Conservation (phyloP, 202 grass and related monocot species). For the Schoenoplectus triqueter region DNA sequence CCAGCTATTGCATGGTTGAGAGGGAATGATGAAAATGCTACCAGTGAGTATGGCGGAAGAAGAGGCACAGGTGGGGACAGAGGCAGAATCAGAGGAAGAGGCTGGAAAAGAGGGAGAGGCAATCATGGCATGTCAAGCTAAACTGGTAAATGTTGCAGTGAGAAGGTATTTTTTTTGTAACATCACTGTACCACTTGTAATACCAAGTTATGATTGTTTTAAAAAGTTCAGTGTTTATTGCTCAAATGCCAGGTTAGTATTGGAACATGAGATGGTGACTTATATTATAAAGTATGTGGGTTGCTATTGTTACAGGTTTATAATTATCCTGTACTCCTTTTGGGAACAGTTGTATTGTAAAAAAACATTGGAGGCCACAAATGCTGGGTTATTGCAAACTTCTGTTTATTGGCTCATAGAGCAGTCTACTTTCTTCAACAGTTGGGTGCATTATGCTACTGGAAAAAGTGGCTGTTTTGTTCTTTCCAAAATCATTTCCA, state of each 20-base stretch:
- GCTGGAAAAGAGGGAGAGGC: constrained; percentile 1
- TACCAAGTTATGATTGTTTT: background rate
- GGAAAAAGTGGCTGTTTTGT: background rate
- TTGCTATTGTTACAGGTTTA: background rate
- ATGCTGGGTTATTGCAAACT: background rate
- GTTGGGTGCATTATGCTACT: background rate
- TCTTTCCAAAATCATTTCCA: background rate
- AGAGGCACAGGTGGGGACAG: constrained; percentile 9
- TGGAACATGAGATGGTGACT: background rate
- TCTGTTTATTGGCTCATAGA: background rate
- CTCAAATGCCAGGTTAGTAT: background rate
- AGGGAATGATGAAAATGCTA: constrained; percentile 48
- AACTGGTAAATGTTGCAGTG: constrained; percentile 8
- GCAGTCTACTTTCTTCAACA: background rate
- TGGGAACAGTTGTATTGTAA: constrained; percentile 9
- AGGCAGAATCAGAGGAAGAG: background rate
- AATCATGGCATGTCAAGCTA: background rate
- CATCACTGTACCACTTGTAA: too few species aligned
- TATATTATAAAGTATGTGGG: background rate
- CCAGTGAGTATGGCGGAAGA: constrained; percentile 2
- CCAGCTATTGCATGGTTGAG: constrained; percentile 68
- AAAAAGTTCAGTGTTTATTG: background rate
- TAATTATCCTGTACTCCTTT: background rate
- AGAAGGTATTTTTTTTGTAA: background rate
- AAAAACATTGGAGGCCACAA: background rate